phyloP scores from a whole-genome alignment of 805 yeast genomes.

The Schizosaccharomyces cryophilus region DNA sequence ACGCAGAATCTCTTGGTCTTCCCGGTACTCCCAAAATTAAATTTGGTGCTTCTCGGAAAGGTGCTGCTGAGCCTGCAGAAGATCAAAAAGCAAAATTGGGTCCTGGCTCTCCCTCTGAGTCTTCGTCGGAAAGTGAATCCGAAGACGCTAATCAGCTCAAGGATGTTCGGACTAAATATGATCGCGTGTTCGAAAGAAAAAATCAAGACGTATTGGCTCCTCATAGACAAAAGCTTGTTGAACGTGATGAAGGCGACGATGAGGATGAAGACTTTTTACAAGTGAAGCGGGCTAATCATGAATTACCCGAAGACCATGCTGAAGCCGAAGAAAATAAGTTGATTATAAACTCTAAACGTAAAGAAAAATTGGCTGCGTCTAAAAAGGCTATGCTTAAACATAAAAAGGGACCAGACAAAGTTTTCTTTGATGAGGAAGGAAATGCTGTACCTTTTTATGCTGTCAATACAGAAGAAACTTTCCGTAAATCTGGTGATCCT shows the following conservation, averaged over 20 bases:
- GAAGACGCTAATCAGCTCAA: constrained; percentile 15
- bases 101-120: neutral
- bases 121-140: neutral
- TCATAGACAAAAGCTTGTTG: constrained; percentile 54
- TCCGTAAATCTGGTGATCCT: constrained; percentile 46
- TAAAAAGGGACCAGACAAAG: constrained; percentile 48
- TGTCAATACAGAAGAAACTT: constrained; percentile 70
- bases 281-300: constrained; percentile 59
- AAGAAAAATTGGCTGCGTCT: constrained; percentile 63
- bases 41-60: constrained; percentile 18
- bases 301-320: constrained; percentile 25
- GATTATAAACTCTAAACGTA: constrained; percentile 36
- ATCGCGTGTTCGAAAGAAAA: constrained; percentile 82
- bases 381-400: constrained; percentile 41
- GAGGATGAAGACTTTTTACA: constrained; percentile 54
- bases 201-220: constrained; percentile 82
- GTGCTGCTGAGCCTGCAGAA: neutral
- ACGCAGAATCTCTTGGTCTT: constrained; percentile 68
- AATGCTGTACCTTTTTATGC: constrained; percentile 77
- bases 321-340: constrained; percentile 1
- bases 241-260: constrained; percentile 17
- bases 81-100: neutral
- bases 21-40: constrained; percentile 93
- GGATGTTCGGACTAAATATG: constrained; percentile 64
- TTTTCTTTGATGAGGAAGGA: constrained; percentile 87